Evolutionary conservation across 305 asterid species (phyloP).

Genomic region (Petunia hybrid): DNA sequence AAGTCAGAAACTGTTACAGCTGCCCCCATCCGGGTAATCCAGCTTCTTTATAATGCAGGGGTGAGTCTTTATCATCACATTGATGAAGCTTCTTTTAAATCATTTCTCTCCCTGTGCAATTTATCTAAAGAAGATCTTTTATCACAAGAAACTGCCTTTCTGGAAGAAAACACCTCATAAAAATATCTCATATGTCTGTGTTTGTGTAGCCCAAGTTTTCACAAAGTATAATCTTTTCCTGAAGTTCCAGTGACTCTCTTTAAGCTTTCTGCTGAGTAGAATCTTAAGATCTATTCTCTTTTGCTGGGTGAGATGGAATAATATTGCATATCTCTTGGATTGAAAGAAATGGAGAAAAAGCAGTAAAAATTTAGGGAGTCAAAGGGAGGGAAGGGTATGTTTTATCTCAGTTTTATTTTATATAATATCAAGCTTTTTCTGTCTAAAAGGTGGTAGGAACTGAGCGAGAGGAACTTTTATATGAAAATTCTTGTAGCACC

Average conservation of each 20-base stretch:
- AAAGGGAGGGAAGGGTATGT: background rate
- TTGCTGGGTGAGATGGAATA: conserved; percentile 2
- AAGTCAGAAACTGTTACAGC: conserved; percentile 83
- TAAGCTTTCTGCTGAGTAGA: background rate
- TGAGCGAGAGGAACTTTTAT: background rate
- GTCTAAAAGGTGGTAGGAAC: background rate
- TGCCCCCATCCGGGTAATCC: conserved; percentile 96
- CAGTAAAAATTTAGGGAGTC: background rate
- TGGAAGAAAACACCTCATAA: conserved; percentile 16
- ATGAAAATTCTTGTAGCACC: background rate
- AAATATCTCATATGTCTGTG: background rate
- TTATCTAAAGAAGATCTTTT: background rate
- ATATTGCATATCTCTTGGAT: background rate
- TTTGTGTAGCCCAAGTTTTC: background rate
- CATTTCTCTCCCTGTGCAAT: background rate
- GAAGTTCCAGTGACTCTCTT: background rate
- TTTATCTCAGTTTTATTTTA: background rate
- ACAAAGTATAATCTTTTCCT: background rate
- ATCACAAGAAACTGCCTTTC: background rate
- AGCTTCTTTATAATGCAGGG: conserved; percentile 87
- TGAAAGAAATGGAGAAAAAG: conserved; percentile 1
- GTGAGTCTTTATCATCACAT: conserved; percentile 50
- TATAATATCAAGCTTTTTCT: background rate
- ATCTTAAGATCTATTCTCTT: background rate
- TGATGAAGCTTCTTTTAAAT: background rate